Base-by-base conservation (phyloP, 2,329 filamentous ascomycete species). In the Ophiostoma sp. region DNA sequence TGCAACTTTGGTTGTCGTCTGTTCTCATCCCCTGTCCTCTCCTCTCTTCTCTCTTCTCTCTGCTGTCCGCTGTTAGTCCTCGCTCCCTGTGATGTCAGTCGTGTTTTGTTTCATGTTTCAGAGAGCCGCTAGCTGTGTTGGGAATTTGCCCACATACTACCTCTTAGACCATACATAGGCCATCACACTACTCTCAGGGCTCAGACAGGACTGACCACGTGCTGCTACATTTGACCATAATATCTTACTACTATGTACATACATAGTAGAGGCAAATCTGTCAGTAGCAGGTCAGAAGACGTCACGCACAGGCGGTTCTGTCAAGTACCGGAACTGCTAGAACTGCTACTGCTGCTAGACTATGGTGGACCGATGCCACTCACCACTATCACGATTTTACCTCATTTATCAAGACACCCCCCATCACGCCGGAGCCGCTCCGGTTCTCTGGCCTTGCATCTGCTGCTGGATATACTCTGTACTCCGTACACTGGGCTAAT, bases 101-200 rank as follows among this genome's bases (percentile, higher is more conserved):
- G 57, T 33, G 57, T 62, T 8, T 31, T 33, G 57, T 62, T 62
- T 62, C 57, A 62, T 17, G 57, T 62, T 62, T 62, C 57, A 31
- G 57, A 27, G 3, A 8, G 7, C 11, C 57, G 57, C 57, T 62
- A 62, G 57, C 57, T 62, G 54, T 4, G 54, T 17, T 62, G 57
- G 57, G 27, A 33, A 62, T 33, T 62, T 62, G 27, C 57, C 57
- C 27, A 62, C n/a, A 1, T 4, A 48, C 17, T 48, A 48, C 44
- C 20, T 48, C 7, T n/a, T 48, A 48, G 44, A 48, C 20, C 44
- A 62, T 20, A 33, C 44, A 62, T 20, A 33, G 8, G 13, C 23
- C 13, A 33, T 15, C 27, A 33, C 57, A 27, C 57, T 57, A 57
- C n/a, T 57, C 52, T 57, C 13, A 39, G 36, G 11, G 8, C 11